Conservation (phyloP, 257 asterid species). For the Solanum piurae region DNA sequence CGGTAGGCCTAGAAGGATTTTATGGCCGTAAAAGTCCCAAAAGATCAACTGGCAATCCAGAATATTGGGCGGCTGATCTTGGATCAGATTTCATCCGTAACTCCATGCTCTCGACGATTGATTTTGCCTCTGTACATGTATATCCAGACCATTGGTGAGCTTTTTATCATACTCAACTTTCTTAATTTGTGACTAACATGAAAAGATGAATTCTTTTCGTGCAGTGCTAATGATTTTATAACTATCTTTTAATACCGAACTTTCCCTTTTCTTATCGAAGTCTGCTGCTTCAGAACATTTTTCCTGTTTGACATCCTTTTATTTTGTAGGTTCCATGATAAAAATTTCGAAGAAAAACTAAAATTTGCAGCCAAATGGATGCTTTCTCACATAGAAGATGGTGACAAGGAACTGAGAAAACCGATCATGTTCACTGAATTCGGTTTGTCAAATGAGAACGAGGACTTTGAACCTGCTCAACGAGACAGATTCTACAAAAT, state of each 20-base stretch:
- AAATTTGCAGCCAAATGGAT: constrained; percentile 73
- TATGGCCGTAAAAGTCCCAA: constrained; percentile 82
- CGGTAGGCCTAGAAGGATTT: constrained; percentile 97
- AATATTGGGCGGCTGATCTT: constrained; percentile 86
- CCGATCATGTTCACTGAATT: constrained; percentile 86
- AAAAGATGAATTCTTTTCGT: background rate
- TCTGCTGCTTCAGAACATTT: background rate
- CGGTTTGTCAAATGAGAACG: constrained; percentile 68
- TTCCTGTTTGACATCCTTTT: background rate
- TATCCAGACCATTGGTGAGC: constrained; percentile 97
- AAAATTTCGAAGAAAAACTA: constrained; percentile 57
- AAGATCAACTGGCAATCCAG: constrained; percentile 73
- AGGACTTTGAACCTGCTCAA: constrained; percentile 51
- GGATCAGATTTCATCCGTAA: constrained; percentile 96
- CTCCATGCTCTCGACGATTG: constrained; percentile 65
- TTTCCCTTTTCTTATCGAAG: background rate
- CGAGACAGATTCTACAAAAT: constrained; percentile 62
- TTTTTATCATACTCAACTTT: background rate
- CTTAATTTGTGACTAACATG: background rate
- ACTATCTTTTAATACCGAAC: background rate
- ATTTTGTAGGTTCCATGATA: constrained; percentile 60
- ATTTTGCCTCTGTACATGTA: constrained; percentile 95
- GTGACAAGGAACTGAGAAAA: constrained; percentile 80
- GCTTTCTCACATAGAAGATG: constrained; percentile 93
- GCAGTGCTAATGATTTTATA: background rate